Conservation (phyloP, 257 asterid genomes). For the Solanum ossicruentum region DNA sequence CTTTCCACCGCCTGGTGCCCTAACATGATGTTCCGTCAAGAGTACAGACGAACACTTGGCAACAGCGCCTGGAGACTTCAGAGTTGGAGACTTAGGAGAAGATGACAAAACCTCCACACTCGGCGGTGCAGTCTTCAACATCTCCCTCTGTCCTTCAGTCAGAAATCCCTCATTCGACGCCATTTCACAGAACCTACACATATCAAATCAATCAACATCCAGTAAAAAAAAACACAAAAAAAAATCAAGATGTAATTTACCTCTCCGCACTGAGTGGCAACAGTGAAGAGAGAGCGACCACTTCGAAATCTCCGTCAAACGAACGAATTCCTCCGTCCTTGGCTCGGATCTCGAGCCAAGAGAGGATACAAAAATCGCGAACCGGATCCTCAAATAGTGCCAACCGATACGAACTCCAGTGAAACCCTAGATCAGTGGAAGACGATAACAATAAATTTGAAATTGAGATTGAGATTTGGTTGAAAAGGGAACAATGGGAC, state of each 20-base stretch:
- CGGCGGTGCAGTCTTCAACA: slow-evolving; percentile 59
- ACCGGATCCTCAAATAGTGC: slow-evolving; percentile 9
- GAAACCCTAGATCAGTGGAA: slow-evolving; percentile 11
- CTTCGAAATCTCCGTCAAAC: not conserved
- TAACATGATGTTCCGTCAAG: slow-evolving; percentile 47
- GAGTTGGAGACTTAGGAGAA: slow-evolving; percentile 48
- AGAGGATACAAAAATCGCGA: slow-evolving; percentile 32
- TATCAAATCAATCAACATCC: not conserved
- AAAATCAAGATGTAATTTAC: not conserved
- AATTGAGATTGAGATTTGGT: slow-evolving; percentile 1
- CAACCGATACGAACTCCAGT: slow-evolving; percentile 18
- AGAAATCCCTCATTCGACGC: slow-evolving; percentile 73
- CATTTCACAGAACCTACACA: slow-evolving; percentile 32
- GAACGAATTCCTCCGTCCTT: slow-evolving; percentile 36
- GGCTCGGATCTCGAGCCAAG: slow-evolving; percentile 99
- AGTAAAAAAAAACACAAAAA: not conserved
- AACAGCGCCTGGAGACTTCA: slow-evolving; percentile 31
- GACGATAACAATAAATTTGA: not conserved
- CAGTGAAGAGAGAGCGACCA: not conserved
- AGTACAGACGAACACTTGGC: slow-evolving; percentile 10
- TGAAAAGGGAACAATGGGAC: not conserved
- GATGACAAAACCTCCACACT: slow-evolving; percentile 63
- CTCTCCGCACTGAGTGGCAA: slow-evolving; percentile 15
- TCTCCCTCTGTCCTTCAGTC: slow-evolving; percentile 85
- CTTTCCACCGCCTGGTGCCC: slow-evolving; percentile 65